phyloP scores from a whole-genome alignment of 2,329 filamentous ascomycete species.

The Podosphaera aphanis region DNA sequence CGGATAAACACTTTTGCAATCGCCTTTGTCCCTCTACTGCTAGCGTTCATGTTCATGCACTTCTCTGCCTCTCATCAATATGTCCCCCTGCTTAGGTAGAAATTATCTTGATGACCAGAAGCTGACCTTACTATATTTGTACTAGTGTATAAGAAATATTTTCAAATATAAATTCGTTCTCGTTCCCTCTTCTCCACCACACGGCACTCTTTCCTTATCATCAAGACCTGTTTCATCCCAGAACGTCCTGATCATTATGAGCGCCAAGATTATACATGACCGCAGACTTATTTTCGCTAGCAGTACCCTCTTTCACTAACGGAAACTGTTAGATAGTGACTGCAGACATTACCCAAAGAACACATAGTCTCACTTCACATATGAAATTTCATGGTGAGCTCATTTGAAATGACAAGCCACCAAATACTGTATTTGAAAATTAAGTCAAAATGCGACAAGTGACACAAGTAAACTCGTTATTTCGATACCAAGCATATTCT shows the following conservation, averaged over 20 bases:
- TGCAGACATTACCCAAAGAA: conserved; percentile 78
- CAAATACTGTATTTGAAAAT: too few relatives aligned
- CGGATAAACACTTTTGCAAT: conserved; percentile 10
- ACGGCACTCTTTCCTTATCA: conserved; percentile 80
- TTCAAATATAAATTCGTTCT: too few relatives aligned
- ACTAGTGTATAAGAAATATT: not conserved
- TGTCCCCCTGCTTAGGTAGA: too few relatives aligned
- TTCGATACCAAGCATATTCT: too few relatives aligned
- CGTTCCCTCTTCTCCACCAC: not conserved
- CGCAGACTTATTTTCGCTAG: conserved; percentile 97
- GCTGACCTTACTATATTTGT: conserved; percentile 4
- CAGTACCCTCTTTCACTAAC: conserved; percentile 54
- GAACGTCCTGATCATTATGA: conserved; percentile 74
- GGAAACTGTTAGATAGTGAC: conserved; percentile 92
- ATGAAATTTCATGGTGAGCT: too few relatives aligned
- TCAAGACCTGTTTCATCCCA: conserved; percentile 51
- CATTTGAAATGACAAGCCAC: too few relatives aligned
- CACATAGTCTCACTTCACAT: too few relatives aligned
- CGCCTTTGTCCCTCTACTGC: conserved; percentile 31
- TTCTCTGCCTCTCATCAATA: too few relatives aligned
- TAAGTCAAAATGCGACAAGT: too few relatives aligned
- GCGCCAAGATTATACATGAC: conserved; percentile 54
- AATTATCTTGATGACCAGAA: not conserved
- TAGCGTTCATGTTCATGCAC: conserved; percentile 23
- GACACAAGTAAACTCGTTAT: too few relatives aligned